Evolutionary conservation across 2,329 filamentous ascomycete species (phyloP), one percentile per base, ranked within the genome.

Genomic region (Beauveria rudraprayagi): DNA sequence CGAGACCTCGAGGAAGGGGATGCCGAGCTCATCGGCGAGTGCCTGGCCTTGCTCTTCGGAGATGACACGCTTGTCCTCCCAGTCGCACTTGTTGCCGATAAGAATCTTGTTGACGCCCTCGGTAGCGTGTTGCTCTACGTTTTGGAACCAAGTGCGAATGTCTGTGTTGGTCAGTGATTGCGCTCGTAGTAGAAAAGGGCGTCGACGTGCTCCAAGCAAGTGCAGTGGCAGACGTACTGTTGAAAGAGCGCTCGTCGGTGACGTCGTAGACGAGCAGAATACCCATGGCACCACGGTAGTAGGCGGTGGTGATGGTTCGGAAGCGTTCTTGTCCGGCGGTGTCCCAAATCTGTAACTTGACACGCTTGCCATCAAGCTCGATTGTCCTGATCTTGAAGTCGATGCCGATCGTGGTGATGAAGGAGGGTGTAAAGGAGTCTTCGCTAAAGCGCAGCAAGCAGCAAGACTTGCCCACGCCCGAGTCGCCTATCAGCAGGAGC

Each of bases 321-420:
- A 99, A 99, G 65, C 94, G 89, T 79, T 99, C 94, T 77, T 99
- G 94, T 60, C 94, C 94, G 59, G 94, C 94, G 28, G 94, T 99
- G 73, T 99, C 94, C 94, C 94, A 99, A 78, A 99, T 99, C 81
- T 99, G 94, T 74, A 99, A 80, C 83, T 99, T 99, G 71, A 99
- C 94, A 65, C 93, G 86, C 85, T 99, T 99, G 74, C 93, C 93
- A 78, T 99, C 94, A 68, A 99, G 83, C 80, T 99, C 94, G 79
- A 99, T 99, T 66, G 94, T 99, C 68, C 94, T 86, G 75, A 99
- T 99, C 84, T 99, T 99, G 83, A 99, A 99, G 80, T 99, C 94
- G 80, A 99, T 97, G 69, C 94, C 94, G 77, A 99, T 99, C 65
- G 94, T 99, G 65, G 92, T 96, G 81, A 97, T 97, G 83, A 96